These are phyloP conservation scores for Jaminaea rosea DNA, from an alignment of 1,284 basidiomycete genomes.

Conservation along the genomic window DNA sequence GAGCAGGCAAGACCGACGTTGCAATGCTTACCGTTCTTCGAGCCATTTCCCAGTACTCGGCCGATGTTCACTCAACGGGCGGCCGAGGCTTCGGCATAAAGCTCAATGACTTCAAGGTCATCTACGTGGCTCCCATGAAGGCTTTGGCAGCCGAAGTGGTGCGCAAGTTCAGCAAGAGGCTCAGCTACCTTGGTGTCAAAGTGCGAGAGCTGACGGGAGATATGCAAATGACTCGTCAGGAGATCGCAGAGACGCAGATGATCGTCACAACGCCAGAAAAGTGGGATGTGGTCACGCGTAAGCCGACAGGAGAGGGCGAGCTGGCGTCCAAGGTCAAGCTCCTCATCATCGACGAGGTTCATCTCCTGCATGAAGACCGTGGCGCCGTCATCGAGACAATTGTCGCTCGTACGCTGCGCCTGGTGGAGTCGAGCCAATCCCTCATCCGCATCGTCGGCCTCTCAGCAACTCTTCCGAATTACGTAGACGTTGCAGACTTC, in stretches of 20 bases:
- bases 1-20: slow-evolving; percentile 88
- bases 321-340: slow-evolving; percentile 76
- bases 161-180: slow-evolving; percentile 77
- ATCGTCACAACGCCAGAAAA: slow-evolving; percentile 99
- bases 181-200: slow-evolving; percentile 78
- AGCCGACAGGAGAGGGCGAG: slow-evolving; percentile 92
- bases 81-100: slow-evolving; percentile 41
- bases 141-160: slow-evolving; percentile 92
- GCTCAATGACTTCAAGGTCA: slow-evolving; percentile 69
- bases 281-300: slow-evolving; percentile 98
- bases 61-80: slow-evolving; percentile 23
- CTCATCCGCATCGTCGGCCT: slow-evolving; percentile 96
- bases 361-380: slow-evolving; percentile 92
- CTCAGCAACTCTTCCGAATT: slow-evolving; percentile 97
- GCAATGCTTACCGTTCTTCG: slow-evolving; percentile 90
- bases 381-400: slow-evolving; percentile 98
- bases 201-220: slow-evolving; percentile 96
- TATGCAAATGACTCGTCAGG: slow-evolving; percentile 91
- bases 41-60: slow-evolving; percentile 67
- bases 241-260: slow-evolving; percentile 92
- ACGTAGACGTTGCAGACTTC: slow-evolving; percentile 92
- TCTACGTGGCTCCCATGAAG: slow-evolving; percentile 99
- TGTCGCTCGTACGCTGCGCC: slow-evolving; percentile 85
- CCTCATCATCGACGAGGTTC: slow-evolving; percentile 96
- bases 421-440: slow-evolving; percentile 90